phyloP scores from a whole-genome alignment of 2,329 filamentous ascomycete species.

The Sporothrix sp. region DNA sequence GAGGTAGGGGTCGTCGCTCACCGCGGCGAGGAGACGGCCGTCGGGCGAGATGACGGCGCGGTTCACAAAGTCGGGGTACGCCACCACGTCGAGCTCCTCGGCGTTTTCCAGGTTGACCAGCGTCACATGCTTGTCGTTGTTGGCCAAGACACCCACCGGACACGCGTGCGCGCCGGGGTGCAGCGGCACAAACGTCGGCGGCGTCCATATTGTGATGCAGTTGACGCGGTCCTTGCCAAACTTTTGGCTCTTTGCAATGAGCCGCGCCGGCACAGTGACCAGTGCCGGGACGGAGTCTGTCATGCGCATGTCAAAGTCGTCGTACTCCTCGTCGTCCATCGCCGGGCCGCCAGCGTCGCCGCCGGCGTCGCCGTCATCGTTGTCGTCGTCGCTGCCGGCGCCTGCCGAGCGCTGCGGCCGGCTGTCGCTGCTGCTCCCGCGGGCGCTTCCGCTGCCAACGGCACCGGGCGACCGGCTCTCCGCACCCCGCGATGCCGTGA shows the following conservation, averaged over 20 bases:
- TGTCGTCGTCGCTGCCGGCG: constrained; percentile 16
- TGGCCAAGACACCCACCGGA: constrained; percentile 64
- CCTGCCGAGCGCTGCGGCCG: neutral
- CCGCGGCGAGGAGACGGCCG: constrained; percentile 67
- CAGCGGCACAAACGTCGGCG: constrained; percentile 28
- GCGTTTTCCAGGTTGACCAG: constrained; percentile 64
- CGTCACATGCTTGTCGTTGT: constrained; percentile 85
- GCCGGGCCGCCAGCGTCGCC: constrained; percentile 14
- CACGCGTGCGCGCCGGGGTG: constrained; percentile 34
- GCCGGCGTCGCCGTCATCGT: constrained; percentile 25
- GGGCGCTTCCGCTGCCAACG: constrained; percentile 8
- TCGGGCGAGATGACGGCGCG: constrained; percentile 90
- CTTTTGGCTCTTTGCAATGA: constrained; percentile 40
- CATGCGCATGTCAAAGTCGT: constrained; percentile 13
- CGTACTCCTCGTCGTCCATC: constrained; percentile 15
- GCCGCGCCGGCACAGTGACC: constrained; percentile 8
- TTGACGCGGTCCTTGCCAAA: constrained; percentile 54
- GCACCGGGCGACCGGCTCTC: constrained; percentile 21
- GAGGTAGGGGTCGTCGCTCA: constrained; percentile 77
- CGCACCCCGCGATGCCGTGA: constrained; percentile 30
- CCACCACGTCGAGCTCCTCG: constrained; percentile 58
- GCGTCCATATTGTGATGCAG: constrained; percentile 56
- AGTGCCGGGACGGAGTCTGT: neutral
- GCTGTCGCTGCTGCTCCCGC: neutral
- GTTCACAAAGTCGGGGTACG: constrained; percentile 80